Evolutionary conservation across 208 protist species (phyloP), one percentile per base, ranked within the genome.

Genomic region (Trypanosomatidae sp.): DNA sequence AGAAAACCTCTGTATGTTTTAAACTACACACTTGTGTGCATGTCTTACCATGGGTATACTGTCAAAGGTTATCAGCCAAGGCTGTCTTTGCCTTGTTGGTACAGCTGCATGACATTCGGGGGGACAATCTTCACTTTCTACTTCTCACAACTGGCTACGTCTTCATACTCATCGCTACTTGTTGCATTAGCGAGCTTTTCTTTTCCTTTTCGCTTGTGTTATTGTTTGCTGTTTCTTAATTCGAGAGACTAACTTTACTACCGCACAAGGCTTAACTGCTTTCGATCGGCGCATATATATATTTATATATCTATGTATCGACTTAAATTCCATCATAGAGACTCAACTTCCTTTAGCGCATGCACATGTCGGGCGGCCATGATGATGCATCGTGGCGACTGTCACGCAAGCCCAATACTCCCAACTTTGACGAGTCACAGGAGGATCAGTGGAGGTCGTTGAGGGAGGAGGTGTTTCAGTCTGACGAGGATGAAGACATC

Each of bases 361-460:
- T 1, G 10, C 17, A 28, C 53, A 82, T 82, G 78, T 69, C 69
- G 12, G 52, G 62, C 13, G 44, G 50, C 39, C 62, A 50, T 39
- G 43, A 66, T 36, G 47, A 15, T 3, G 28, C 59, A 17, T 49
- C 46, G 28, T 73, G 56, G 17, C 73, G 65, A 2, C 25, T 55
- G n/a, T 47, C 62, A 3, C 65, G 33, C 50, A 74, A 71, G 30
- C 53, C 70, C 2, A 62, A 74, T 69, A 59, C 62, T 8, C 73
- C 68, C 10, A 76, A 79, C 74, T 74, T 71, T 60, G 79, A 71
- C 30, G 82, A 80, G 33, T 66, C 79, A 13, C 75, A 88, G 43
- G 86, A 91, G 50, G 90, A 89, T 60, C 80, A 84, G 43, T 94
- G 90, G 90, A 74, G 71, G 70, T 83, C 69, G 19, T 66, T 94